These are phyloP conservation scores for Arabidopsis hybrid DNA, from an alignment of 441 rosid genomes.

Conservation along the genomic window DNA sequence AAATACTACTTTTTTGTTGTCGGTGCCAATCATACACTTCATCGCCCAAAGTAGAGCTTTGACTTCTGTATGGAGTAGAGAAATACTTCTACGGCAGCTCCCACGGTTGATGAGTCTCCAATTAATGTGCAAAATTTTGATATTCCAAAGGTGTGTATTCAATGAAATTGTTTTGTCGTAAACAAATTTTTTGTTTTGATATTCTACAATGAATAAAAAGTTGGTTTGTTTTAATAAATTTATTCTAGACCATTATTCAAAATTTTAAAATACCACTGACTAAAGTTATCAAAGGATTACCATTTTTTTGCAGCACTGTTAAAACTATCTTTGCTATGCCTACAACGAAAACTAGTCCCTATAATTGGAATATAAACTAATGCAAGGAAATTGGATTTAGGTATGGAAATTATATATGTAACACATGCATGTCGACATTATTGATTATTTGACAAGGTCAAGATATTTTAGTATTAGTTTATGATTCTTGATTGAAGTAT, in stretches of 20 bases:
- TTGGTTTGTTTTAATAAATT: too few relatives aligned
- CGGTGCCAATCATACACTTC: too few relatives aligned
- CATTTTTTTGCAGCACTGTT: not conserved
- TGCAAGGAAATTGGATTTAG: constrained; percentile 7
- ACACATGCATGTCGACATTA: constrained; percentile 33
- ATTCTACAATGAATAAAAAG: not conserved
- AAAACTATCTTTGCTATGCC: not conserved
- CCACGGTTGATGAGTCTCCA: too few relatives aligned
- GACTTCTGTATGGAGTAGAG: too few relatives aligned
- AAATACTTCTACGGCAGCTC: too few relatives aligned
- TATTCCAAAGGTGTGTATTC: too few relatives aligned
- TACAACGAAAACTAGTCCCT: not conserved
- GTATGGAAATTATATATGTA: not conserved
- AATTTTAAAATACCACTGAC: too few relatives aligned
- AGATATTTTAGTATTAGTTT: constrained; percentile 13
- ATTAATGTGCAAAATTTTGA: too few relatives aligned
- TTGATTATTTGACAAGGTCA: constrained; percentile 28
- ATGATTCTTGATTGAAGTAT: not conserved
- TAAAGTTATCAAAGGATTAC: not conserved
- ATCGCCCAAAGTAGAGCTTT: too few relatives aligned
- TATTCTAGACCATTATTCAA: not conserved
- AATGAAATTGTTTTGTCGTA: too few relatives aligned
- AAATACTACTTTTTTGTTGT: too few relatives aligned
- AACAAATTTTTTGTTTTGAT: too few relatives aligned
- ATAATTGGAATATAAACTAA: constrained; percentile 7